These are phyloP conservation scores for Lepidium aucheri DNA, from an alignment of 345 rosid genomes.

Conservation along the genomic window DNA sequence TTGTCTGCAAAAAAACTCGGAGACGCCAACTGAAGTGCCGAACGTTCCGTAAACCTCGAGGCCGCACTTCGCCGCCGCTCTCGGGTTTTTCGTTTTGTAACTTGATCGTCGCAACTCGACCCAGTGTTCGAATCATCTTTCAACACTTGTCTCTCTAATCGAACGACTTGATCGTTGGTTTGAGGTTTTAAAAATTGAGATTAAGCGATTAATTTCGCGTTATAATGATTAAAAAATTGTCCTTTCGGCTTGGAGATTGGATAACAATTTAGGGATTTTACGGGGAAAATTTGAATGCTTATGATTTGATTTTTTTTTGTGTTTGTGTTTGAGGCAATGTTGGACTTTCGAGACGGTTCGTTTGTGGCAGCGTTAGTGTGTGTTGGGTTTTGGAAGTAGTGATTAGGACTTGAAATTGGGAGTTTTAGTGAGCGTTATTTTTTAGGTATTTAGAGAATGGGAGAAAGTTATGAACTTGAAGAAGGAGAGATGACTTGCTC, in stretches of 20 bases:
- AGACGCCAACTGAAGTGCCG: constrained; percentile 18
- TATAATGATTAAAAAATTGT: background rate
- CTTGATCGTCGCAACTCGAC: constrained; percentile 4
- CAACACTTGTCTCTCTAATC: background rate
- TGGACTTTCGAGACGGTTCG: constrained; percentile 57
- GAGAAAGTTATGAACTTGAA: constrained; percentile 53
- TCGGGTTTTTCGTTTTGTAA: background rate
- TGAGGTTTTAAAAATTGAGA: background rate
- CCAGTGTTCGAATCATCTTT: constrained; percentile 7
- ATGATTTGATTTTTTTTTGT: background rate
- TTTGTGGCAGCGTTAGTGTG: constrained; percentile 18
- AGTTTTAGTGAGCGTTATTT: too few species aligned
- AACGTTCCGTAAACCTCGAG: constrained; percentile 18
- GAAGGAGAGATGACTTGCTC: constrained; percentile 61
- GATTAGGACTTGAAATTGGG: constrained; percentile 5
- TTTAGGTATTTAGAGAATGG: constrained; percentile 26
- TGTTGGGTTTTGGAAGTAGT: constrained; percentile 17
- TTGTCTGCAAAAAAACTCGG: constrained; percentile 24
- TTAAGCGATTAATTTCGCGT: constrained; percentile 9
- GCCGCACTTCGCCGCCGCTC: constrained; percentile 10
- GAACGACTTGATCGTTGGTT: constrained; percentile 17
- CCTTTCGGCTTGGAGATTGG: background rate
- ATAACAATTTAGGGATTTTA: background rate
- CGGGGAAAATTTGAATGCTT: background rate
- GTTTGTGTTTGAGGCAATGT: constrained; percentile 28